Percentiles rank a stretch among this genome's conserved stretches.
These are phyloP conservation scores for Yarrowia phangngaensis DNA, from an alignment of 805 yeast species.

Conservation along the genomic window DNA sequence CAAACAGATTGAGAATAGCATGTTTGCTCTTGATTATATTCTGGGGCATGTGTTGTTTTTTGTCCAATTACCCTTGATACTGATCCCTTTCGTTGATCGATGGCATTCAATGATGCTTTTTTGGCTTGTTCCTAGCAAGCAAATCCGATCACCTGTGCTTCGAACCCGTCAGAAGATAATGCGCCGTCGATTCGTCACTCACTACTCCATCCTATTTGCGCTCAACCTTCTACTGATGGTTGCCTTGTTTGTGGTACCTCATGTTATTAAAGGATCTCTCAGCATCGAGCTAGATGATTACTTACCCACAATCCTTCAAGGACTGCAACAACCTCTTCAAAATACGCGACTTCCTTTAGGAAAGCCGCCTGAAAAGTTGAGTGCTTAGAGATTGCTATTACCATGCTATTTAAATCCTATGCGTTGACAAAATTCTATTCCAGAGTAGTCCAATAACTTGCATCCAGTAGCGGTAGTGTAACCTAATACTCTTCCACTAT, in stretches of 20 bases:
- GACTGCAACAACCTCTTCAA: constrained; percentile 18
- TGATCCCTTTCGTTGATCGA: constrained; percentile 77
- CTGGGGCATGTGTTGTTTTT: constrained; percentile 78
- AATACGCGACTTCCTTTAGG: constrained; percentile 18
- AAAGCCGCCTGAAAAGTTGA: constrained; percentile 19
- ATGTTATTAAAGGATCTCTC: constrained; percentile 8
- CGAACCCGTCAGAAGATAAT: constrained; percentile 70
- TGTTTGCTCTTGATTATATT: constrained; percentile 86
- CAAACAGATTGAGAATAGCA: constrained; percentile 78
- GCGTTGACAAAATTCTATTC: no score
- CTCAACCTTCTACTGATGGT: constrained; percentile 11
- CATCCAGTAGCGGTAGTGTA: no score
- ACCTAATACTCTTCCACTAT: no score
- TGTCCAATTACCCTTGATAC: constrained; percentile 74
- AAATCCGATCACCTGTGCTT: constrained; percentile 79
- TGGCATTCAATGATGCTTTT: constrained; percentile 91
- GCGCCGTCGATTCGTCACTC: constrained; percentile 33
- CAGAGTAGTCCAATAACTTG: no score
- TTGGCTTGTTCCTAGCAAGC: constrained; percentile 90
- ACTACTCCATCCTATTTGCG: constrained; percentile 8
- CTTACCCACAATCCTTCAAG: constrained; percentile 14
- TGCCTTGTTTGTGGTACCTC: constrained; percentile 12
- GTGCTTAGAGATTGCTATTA: constrained; percentile 17
- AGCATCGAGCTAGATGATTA: constrained; percentile 17
- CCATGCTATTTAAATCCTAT: constrained; percentile 2